Evolutionary conservation across 768 basidiomycete genomes (phyloP).

Genomic region (Leccinum arenicola): DNA sequence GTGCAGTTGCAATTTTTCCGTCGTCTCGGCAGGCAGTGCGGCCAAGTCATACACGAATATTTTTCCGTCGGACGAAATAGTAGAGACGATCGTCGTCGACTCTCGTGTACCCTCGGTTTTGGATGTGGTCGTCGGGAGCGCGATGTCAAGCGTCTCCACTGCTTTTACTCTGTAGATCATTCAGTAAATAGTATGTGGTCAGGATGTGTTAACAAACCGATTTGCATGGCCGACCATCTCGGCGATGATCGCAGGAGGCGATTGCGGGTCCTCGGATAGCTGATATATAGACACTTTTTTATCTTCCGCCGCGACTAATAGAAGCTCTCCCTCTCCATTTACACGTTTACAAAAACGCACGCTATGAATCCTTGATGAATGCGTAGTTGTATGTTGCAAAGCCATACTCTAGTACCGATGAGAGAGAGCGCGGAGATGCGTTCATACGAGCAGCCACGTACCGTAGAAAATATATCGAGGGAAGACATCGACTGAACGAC

Average conservation of each 20-base stretch:
- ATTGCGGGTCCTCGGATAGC: conserved; percentile 43
- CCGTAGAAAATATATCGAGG: conserved; percentile 83
- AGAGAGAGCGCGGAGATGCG: not conserved
- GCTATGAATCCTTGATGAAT: conserved; percentile 84
- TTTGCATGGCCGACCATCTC: conserved; percentile 80
- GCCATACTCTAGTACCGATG: conserved; percentile 64
- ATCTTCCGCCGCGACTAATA: conserved; percentile 88
- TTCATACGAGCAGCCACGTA: conserved; percentile 26
- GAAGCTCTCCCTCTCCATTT: conserved; percentile 56
- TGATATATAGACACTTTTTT: conserved; percentile 81
- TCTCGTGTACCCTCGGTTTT: conserved; percentile 18
- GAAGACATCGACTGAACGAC: conserved; percentile 73
- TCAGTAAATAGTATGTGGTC: not conserved
- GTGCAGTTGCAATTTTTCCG: conserved; percentile 36
- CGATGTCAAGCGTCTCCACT: conserved; percentile 61
- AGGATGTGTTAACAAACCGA: conserved; percentile 48
- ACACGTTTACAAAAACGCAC: conserved; percentile 69
- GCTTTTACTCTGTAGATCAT: conserved; percentile 66
- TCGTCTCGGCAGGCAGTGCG: conserved; percentile 36
- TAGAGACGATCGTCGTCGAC: conserved; percentile 64
- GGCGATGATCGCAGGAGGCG: conserved; percentile 59
- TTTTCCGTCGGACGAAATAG: conserved; percentile 88
- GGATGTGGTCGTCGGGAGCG: conserved; percentile 41
- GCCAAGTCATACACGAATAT: conserved; percentile 75
- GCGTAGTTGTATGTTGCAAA: conserved; percentile 66